Evolutionary conservation across 1,139 yeast species (phyloP), one percentile per base, ranked within the genome.

Genomic region (Pichia norvegensis): DNA sequence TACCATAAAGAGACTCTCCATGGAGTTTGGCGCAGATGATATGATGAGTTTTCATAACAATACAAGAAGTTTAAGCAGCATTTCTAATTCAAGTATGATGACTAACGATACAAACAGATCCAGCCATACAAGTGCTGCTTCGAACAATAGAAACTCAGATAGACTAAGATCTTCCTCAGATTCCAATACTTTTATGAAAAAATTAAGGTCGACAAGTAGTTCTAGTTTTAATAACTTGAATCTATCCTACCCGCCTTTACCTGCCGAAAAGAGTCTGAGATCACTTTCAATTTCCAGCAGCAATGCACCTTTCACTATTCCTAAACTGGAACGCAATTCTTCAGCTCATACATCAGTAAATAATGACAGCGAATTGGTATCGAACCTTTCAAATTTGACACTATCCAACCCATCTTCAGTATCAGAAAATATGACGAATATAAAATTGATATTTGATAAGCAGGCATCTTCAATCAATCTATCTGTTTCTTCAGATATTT

Each of bases 401-500:
- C 40, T 53, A 13, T 47, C 58, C 1, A 48, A 44, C 13, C 27
- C 41, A 2, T 17, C 13, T 29, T 9, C 41, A 11, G 20, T 14
- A 16, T 25, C 50, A n/a, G 47, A 46, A 52, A 49, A 45, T 25
- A 50, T 49, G 23, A 53, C 71, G 55, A 70, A 68, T 56, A 70
- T 81, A 49, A 78, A 74, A 58, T 66, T 83, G 47, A 66, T 79
- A 25, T 78, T 48, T 38, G 46, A 44, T 27, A 33, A 42, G 2
- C 25, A 36, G n/a, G 23, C 70, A 41, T 70, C 63, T 66, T 68
- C 60, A 50, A 70, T 73, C 43, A 61, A 71, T 47, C 52, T 74
- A 19, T 65, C 73, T 36, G 81, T 83, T 1, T 69, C 76, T 7
- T 63, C 72, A 11, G 63, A 62, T 21, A 68, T 73, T 20, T 66